phyloP scores from a whole-genome alignment of 2,329 filamentous ascomycete species.

The Clarireedia paspali region DNA sequence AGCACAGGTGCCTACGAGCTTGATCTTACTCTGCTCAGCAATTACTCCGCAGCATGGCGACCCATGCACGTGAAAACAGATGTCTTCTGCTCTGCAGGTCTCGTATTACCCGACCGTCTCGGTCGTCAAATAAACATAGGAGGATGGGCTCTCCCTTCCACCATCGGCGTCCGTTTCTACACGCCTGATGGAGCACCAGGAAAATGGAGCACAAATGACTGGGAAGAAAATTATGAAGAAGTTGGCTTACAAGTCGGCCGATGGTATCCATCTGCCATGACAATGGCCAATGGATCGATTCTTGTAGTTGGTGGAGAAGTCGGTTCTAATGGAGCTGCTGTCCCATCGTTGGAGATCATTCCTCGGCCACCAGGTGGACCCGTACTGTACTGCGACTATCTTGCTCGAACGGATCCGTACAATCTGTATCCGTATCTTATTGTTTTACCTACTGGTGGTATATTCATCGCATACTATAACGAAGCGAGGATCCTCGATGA shows the following conservation, averaged over 20 bases:
- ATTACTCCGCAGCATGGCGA: slow-evolving; percentile 50
- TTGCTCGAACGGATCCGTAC: slow-evolving; percentile 55
- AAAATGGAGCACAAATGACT: slow-evolving; percentile 51
- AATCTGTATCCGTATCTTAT: slow-evolving; percentile 60
- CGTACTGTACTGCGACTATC: slow-evolving; percentile 50
- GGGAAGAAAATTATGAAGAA: slow-evolving; percentile 51
- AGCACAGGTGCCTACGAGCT: slow-evolving; percentile 60
- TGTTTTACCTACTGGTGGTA: slow-evolving; percentile 54
- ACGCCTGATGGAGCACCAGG: slow-evolving; percentile 51
- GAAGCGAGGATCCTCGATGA: slow-evolving; percentile 60
- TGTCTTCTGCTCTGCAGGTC: slow-evolving; percentile 57
- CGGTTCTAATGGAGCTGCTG: slow-evolving; percentile 52
- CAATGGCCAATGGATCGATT: slow-evolving; percentile 58
- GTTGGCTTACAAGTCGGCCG: slow-evolving; percentile 50
- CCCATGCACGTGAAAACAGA: slow-evolving; percentile 57
- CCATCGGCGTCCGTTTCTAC: slow-evolving; percentile 55
- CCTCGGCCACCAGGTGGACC: slow-evolving; percentile 44
- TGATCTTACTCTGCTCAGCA: slow-evolving; percentile 45
- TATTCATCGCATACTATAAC: slow-evolving; percentile 60
- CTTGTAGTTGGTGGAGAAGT: slow-evolving; percentile 58
- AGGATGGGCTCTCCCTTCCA: slow-evolving; percentile 58
- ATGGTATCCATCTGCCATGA: slow-evolving; percentile 58
- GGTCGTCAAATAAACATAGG: slow-evolving; percentile 58
- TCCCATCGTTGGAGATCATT: slow-evolving; percentile 56
- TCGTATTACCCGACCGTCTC: slow-evolving; percentile 57